These are phyloP conservation scores for Halophytophthora polymorphica DNA, from an alignment of 352 stramenopile genomes.

Conservation along the genomic window DNA sequence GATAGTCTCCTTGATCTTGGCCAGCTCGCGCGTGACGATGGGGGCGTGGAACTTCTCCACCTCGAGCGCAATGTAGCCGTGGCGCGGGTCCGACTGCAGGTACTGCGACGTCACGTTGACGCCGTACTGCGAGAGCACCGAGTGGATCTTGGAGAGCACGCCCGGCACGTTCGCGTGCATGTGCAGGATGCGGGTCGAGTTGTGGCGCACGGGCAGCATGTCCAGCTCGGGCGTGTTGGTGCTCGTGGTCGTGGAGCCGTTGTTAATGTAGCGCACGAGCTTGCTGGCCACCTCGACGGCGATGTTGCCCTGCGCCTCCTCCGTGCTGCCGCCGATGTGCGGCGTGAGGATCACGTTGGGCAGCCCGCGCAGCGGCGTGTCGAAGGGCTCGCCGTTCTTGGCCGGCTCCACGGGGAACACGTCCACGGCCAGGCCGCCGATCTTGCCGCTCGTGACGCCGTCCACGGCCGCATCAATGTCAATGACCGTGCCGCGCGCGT, in stretches of 20 bases:
- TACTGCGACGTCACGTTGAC: slow-evolving; percentile 87
- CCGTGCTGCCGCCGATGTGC: slow-evolving; percentile 94
- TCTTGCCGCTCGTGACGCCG: slow-evolving; percentile 85
- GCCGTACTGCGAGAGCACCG: slow-evolving; percentile 77
- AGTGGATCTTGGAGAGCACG: slow-evolving; percentile 86
- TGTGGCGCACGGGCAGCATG: slow-evolving; percentile 65
- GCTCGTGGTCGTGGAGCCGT: slow-evolving; percentile 74
- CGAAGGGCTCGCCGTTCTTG: slow-evolving; percentile 81
- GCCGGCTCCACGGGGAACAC: slow-evolving; percentile 89
- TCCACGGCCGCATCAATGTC: slow-evolving; percentile 91
- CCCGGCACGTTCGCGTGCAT: slow-evolving; percentile 85
- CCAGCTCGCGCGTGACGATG: slow-evolving; percentile 74
- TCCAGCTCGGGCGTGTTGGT: slow-evolving; percentile 82
- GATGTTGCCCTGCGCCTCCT: slow-evolving; percentile 94
- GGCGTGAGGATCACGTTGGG: slow-evolving; percentile 93
- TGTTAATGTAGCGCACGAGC: slow-evolving; percentile 80
- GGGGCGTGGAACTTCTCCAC: slow-evolving; percentile 81
- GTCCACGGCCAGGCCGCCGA: slow-evolving; percentile 81
- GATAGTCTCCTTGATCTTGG: slow-evolving; percentile 86
- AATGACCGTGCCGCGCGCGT: slow-evolving; percentile 93
- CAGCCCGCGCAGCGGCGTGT: slow-evolving; percentile 87
- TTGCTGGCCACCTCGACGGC: slow-evolving; percentile 79
- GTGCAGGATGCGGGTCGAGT: slow-evolving; percentile 84
- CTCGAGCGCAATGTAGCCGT: slow-evolving; percentile 82
- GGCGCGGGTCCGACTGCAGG: slow-evolving; percentile 73